Base-by-base conservation (phyloP, 2,329 filamentous ascomycete genomes). In the Hypoxylon sp. region DNA sequence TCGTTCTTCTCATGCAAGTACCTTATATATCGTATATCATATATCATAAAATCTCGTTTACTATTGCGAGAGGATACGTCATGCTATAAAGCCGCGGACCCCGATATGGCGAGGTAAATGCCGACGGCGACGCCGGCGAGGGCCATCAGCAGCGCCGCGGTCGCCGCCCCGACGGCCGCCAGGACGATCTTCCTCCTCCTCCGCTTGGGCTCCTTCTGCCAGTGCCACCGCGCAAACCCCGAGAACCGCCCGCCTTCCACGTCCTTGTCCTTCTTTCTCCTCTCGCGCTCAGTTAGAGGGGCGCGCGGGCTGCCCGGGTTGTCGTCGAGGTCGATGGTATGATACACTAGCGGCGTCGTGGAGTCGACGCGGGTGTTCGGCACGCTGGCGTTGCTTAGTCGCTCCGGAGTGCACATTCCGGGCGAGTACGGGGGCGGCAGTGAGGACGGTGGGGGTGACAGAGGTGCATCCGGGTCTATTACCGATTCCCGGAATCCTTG, bases 71-170 rank as follows among this genome's bases (percentile, higher is more conserved):
- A 36, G 33, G 12, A n/a, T 32, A 20, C 14, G 53, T 53, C 20
- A 36, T 24, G 44, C 46, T 61, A 61, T 65, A 58, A 44, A 8
- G 58, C 16, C 22, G 40, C 33, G 11, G 58, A 46, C 30, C 59
- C 46, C 36, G 48, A 48, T 51, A 63, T n/a, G 1, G 52, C 63
- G n/a, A 53, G 62, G 12, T 60, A 59, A 14, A 71, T 65, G 26
- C 70, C 71, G 5, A 73, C 65, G n/a, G 55, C 61, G 7, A 73
- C 54, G 8, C 66, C 71, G 1, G 66, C 70, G 24, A 70, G 49
- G 16, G 70, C 55, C 32, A 71, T 56, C n/a, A 72, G 2, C n/a
- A 67, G 18, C 11, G 44, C 63, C 1, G 65, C 49, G 6, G 64
- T 20, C 4, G 61, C 58, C 8, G 49, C 67, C 7, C 57, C 68